Percentiles rank a stretch among this genome's conserved stretches.
Evolutionary conservation across 176 grass and related monocot genomes (phyloP).

Genomic region (Alloteropsis semialata): DNA sequence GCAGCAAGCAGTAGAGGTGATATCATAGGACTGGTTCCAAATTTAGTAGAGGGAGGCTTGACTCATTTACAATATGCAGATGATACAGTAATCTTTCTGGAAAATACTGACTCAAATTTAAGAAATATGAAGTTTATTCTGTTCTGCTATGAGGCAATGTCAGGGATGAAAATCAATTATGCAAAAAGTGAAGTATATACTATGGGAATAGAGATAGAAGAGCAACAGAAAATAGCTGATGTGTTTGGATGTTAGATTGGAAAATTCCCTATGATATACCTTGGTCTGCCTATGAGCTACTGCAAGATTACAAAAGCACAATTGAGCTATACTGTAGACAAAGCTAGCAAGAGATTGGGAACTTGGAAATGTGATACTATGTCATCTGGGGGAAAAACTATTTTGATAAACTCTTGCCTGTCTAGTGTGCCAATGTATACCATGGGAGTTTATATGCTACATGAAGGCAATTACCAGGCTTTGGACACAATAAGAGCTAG

Average conservation of each 20-base stretch:
- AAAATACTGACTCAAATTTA: not conserved
- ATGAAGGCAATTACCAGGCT: too few species aligned
- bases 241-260: not conserved
- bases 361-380: fast-evolving
- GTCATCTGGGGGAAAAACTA: too few species aligned
- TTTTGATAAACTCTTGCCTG: too few species aligned
- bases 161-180: too few species aligned
- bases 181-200: not conserved
- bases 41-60: not conserved
- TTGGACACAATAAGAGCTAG: not conserved
- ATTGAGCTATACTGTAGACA: too few species aligned
- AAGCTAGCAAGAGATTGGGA: not conserved
- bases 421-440: too few species aligned
- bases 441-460: not conserved
- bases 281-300: not conserved
- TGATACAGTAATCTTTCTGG: not conserved
- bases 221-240: not conserved
- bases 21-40: not conserved
- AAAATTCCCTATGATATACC: not conserved
- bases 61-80: not conserved
- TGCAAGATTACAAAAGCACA: too few species aligned
- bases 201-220: not conserved
- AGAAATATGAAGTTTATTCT: not conserved
- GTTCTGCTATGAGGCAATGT: not conserved
- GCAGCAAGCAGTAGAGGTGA: fast-evolving